Conservation (phyloP, 441 rosid species). For the Eutrema salsugineum region DNA sequence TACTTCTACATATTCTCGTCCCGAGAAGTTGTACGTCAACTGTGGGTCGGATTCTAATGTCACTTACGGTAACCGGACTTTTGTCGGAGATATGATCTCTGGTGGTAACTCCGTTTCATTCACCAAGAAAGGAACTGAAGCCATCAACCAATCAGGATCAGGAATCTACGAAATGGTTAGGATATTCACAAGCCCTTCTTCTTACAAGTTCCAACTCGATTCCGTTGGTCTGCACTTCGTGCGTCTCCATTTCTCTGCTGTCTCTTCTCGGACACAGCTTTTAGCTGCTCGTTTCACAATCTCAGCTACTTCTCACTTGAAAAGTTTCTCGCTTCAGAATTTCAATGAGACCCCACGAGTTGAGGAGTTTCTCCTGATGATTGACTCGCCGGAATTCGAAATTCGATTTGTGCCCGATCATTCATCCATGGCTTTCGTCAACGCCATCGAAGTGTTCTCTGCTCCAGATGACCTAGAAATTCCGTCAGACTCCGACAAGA, state of each 20-base stretch:
- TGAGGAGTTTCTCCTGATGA: slow-evolving; percentile 25
- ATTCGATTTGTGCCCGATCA: neutral
- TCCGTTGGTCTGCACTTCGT: neutral
- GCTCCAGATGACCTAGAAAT: neutral
- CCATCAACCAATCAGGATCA: neutral
- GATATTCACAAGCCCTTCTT: slow-evolving; percentile 26
- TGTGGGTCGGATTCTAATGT: no score
- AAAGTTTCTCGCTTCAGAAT: slow-evolving; percentile 12
- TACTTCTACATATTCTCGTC: slow-evolving; percentile 22
- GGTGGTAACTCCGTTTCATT: no score
- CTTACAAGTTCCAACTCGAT: slow-evolving; percentile 29
- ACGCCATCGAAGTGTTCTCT: slow-evolving; percentile 30
- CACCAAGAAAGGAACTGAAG: neutral
- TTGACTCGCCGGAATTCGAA: neutral
- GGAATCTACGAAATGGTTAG: slow-evolving; percentile 36
- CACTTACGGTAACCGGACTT: no score
- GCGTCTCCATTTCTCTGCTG: no score
- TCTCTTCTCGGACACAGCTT: no score
- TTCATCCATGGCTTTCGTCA: slow-evolving; percentile 16
- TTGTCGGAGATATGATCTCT: no score
- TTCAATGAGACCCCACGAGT: slow-evolving; percentile 6
- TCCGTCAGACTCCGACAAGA: neutral
- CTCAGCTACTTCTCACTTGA: slow-evolving; percentile 26
- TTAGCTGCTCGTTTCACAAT: slow-evolving; percentile 37
- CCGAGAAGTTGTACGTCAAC: slow-evolving; percentile 21